phyloP scores from a whole-genome alignment of 78 protist genomes.

The Planoprotostelium fungivorum region DNA sequence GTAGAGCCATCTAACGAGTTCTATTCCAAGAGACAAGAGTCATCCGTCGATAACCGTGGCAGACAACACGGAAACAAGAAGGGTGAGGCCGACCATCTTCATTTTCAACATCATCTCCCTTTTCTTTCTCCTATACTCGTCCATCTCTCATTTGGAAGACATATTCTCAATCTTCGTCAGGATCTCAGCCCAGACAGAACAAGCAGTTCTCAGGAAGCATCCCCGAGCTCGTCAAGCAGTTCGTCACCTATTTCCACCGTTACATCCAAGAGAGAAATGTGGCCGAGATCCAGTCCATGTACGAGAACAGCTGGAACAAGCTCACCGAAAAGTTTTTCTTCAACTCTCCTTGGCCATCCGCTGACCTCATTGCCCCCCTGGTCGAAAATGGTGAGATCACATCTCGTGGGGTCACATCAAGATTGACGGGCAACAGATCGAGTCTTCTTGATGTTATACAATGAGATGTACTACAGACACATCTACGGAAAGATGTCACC shows the following conservation, averaged over 20 bases:
- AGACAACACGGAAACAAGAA: no score
- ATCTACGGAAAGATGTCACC: slow-evolving; percentile 57
- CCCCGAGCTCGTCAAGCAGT: background rate
- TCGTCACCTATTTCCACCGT: background rate
- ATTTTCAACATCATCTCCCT: no score
- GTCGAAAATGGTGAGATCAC: background rate
- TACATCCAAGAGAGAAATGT: background rate
- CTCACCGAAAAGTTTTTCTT: background rate
- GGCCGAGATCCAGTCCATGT: background rate
- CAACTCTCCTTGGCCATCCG: background rate
- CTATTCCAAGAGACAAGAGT: background rate
- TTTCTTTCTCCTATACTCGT: no score
- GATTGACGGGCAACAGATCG: slow-evolving; percentile 19
- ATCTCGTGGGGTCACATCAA: no score
- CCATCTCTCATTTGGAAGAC: no score
- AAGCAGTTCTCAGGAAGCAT: background rate
- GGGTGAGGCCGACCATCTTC: no score
- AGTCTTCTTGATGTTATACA: slow-evolving; percentile 74
- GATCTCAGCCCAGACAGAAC: background rate
- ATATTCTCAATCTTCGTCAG: no score
- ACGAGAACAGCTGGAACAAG: background rate
- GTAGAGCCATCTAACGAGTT: background rate
- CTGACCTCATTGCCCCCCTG: background rate
- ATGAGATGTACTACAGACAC: slow-evolving; percentile 89
- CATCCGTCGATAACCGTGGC: no score